Evolutionary conservation across 108 stramenopile genomes (phyloP).

Genomic region (Ochromonas danica): DNA sequence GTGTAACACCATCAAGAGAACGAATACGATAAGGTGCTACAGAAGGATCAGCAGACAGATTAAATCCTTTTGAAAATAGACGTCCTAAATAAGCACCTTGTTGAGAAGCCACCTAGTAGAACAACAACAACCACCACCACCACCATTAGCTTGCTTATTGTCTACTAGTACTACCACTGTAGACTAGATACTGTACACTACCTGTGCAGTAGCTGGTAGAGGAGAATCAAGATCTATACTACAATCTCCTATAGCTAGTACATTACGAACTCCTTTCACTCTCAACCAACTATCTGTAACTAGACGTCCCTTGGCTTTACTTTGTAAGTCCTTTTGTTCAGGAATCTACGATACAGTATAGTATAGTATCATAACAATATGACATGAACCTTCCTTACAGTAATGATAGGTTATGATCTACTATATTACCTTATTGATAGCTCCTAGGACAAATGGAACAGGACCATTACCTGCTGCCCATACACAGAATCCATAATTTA

Average conservation of each 20-base stretch:
- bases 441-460: slow-evolving; percentile 71
- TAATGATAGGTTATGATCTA: not conserved
- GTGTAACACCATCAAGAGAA: not conserved
- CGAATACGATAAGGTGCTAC: not conserved
- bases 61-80: slow-evolving; percentile 72
- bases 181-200: too few relatives aligned
- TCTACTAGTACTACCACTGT: too few relatives aligned
- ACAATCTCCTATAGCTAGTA: slow-evolving; percentile 87
- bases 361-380: too few relatives aligned
- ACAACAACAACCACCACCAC: too few relatives aligned
- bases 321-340: slow-evolving; percentile 40
- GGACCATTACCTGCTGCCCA: slow-evolving; percentile 97
- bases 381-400: not conserved
- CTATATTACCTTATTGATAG: slow-evolving; percentile 35
- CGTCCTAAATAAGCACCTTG: slow-evolving; percentile 83
- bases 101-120: slow-evolving; percentile 86
- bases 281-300: slow-evolving; percentile 85
- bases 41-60: slow-evolving; percentile 52
- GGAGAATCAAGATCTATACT: slow-evolving; percentile 62
- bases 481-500: slow-evolving; percentile 80
- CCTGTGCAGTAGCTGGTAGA: slow-evolving; percentile 82
- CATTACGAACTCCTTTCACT: slow-evolving; percentile 71
- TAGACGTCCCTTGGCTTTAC: slow-evolving; percentile 72
- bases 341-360: too few relatives aligned
- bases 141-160: too few relatives aligned